A percentile compares a stretch with the other conserved stretches of the same genome.
Evolutionary conservation across 2,329 filamentous ascomycete species (phyloP).

Genomic region (Cyphellophora attinorum): DNA sequence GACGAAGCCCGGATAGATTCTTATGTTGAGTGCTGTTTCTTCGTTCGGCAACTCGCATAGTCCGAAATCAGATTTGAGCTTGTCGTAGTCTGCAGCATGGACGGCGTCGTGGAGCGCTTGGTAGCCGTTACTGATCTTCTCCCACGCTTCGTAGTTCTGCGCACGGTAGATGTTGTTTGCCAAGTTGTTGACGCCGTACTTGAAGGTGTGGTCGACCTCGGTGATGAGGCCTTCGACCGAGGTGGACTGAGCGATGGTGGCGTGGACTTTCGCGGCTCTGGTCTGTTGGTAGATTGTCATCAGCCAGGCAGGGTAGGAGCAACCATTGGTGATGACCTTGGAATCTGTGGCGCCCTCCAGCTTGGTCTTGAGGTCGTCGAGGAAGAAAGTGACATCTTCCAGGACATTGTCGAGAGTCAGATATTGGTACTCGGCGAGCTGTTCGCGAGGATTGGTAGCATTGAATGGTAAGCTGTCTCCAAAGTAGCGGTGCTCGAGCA

Average conservation of each 20-base stretch:
- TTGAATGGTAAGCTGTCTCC: slow-evolving; percentile 3
- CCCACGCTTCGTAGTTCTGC: neutral
- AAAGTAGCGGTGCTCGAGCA: slow-evolving; percentile 6
- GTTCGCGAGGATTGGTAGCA: slow-evolving; percentile 2
- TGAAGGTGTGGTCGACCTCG: neutral
- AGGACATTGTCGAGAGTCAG: slow-evolving; percentile 4
- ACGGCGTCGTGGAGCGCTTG: neutral
- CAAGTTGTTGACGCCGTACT: slow-evolving; percentile 3
- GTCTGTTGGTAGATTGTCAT: slow-evolving; percentile 3
- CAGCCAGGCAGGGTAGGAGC: slow-evolving; percentile 5
- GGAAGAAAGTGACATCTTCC: slow-evolving; percentile 2
- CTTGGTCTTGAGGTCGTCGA: slow-evolving; percentile 2
- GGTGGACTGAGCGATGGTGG: slow-evolving; percentile 2
- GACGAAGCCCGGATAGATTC: neutral
- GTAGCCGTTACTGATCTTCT: slow-evolving; percentile 4
- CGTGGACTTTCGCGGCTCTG: slow-evolving; percentile 1
- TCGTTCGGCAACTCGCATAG: neutral
- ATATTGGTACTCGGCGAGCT: slow-evolving; percentile 1
- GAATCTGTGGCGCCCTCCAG: slow-evolving; percentile 2
- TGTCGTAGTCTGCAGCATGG: neutral
- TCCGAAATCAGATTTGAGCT: slow-evolving; percentile 1
- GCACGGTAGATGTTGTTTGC: slow-evolving; percentile 4
- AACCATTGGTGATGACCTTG: slow-evolving; percentile 5
- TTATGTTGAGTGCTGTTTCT: neutral
- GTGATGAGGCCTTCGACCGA: slow-evolving; percentile 1